phyloP scores from a whole-genome alignment of 2,329 filamentous ascomycete genomes.

The Verticillium dahliae region DNA sequence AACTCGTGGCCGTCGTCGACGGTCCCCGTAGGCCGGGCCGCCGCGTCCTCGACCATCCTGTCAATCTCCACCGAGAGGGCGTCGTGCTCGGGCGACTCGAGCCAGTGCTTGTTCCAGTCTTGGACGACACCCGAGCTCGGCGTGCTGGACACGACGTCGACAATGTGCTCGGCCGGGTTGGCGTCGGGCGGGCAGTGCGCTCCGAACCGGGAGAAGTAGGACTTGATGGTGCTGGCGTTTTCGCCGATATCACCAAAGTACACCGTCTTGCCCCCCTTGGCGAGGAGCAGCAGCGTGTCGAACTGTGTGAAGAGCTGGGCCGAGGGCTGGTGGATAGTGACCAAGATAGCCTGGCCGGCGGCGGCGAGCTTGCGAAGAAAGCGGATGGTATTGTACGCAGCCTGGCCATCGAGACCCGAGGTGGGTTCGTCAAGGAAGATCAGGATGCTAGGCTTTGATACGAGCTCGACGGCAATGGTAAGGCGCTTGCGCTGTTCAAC shows the following conservation, averaged over 20 bases:
- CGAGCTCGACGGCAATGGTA: slow-evolving; percentile 63
- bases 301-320: slow-evolving; percentile 50
- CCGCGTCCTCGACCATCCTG: slow-evolving; percentile 42
- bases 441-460: slow-evolving; percentile 57
- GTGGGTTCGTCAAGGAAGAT: slow-evolving; percentile 66
- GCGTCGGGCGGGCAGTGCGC: slow-evolving; percentile 50
- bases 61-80: slow-evolving; percentile 52
- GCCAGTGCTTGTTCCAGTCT: slow-evolving; percentile 49
- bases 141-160: slow-evolving; percentile 27
- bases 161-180: slow-evolving; percentile 67
- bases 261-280: slow-evolving; percentile 58
- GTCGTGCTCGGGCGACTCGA: slow-evolving; percentile 49
- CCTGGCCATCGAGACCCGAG: slow-evolving; percentile 28
- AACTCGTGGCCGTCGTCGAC: slow-evolving; percentile 15
- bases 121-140: slow-evolving; percentile 17
- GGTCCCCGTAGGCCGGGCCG: slow-evolving; percentile 1
- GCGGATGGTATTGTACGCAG: slow-evolving; percentile 29
- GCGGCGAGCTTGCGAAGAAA: slow-evolving; percentile 44
- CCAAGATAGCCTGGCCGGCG: slow-evolving; percentile 55
- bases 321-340: slow-evolving; percentile 43
- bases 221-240: slow-evolving; percentile 64
- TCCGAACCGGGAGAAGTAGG: slow-evolving; percentile 53
- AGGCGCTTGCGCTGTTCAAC: slow-evolving; percentile 55
- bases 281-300: slow-evolving; percentile 48
- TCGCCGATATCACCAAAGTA: slow-evolving; percentile 82